Evolutionary conservation across 2,329 filamentous ascomycete species (phyloP).

Genomic region (Ophiostoma montium): DNA sequence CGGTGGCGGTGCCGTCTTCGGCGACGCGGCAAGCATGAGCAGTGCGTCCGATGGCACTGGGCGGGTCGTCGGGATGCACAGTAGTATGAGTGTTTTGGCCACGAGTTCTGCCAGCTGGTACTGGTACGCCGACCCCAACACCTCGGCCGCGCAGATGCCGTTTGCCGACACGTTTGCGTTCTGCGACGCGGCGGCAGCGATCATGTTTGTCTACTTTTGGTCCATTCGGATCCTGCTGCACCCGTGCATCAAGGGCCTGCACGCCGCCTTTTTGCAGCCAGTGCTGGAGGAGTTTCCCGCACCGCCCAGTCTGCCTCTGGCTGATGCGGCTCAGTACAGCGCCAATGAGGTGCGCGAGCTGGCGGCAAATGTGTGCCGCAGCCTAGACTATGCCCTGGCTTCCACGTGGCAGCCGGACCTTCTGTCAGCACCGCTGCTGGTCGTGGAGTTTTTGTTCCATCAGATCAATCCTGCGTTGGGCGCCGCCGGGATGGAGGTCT

Average conservation of each 20-base stretch:
- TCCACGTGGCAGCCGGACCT: slow-evolving; percentile 32
- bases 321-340: slow-evolving; percentile 22
- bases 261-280: slow-evolving; percentile 30
- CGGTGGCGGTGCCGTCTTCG: slow-evolving; percentile 1
- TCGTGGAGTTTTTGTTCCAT: slow-evolving; percentile 29
- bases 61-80: too few species aligned
- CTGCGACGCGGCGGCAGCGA: slow-evolving; percentile 27
- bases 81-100: too few species aligned
- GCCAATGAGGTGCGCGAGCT: slow-evolving; percentile 27
- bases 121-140: slow-evolving; percentile 24
- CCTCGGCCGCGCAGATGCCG: slow-evolving; percentile 23
- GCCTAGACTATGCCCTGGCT: slow-evolving; percentile 32
- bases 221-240: slow-evolving; percentile 34
- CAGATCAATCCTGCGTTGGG: slow-evolving; percentile 24
- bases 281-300: slow-evolving; percentile 26
- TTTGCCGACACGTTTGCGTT: slow-evolving; percentile 33
- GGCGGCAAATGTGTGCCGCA: slow-evolving; percentile 35
- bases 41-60: too few species aligned
- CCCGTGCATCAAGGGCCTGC: slow-evolving; percentile 31
- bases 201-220: slow-evolving; percentile 41
- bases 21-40: not conserved
- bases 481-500: slow-evolving; percentile 29
- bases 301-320: slow-evolving; percentile 21
- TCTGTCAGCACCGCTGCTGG: slow-evolving; percentile 28
- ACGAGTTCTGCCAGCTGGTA: slow-evolving; percentile 20